phyloP scores from a whole-genome alignment of 2,329 filamentous ascomycete species.

The Diaporthe sp. region DNA sequence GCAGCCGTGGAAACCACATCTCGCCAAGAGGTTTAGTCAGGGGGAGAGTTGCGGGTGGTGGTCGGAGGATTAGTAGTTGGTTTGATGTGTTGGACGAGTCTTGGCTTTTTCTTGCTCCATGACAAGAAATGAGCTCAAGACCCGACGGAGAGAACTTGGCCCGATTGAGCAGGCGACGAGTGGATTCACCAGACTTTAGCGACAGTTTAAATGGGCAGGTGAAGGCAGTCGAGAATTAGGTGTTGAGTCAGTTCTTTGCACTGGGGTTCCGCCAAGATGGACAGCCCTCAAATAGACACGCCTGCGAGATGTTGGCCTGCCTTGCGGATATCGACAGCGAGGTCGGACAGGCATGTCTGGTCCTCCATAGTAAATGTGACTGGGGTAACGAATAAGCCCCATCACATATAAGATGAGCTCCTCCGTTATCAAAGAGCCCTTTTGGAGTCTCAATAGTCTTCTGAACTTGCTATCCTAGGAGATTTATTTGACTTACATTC shows the following conservation, averaged over 20 bases:
- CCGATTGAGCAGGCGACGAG: background rate
- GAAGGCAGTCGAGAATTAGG: background rate
- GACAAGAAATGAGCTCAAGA: constrained; percentile 1
- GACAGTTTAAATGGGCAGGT: background rate
- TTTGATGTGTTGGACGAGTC: background rate
- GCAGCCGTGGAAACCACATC: background rate
- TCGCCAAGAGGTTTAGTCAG: constrained; percentile 10
- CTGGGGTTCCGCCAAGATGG: constrained; percentile 3
- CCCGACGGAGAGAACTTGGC: background rate
- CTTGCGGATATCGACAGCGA: background rate
- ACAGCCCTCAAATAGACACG: background rate
- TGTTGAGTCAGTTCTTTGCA: constrained; percentile 1
- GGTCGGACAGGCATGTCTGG: background rate
- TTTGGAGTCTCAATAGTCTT: no score
- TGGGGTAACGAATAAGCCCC: background rate
- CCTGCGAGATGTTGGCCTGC: background rate
- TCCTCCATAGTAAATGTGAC: no score
- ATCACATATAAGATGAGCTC: background rate
- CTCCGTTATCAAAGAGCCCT: background rate
- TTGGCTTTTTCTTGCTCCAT: constrained; percentile 13
- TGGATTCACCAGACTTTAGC: background rate
- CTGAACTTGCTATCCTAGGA: background rate
- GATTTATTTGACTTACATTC: background rate
- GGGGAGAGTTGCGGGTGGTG: constrained; percentile 9
- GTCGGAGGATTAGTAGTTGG: background rate